These are phyloP conservation scores for Alternaria solani DNA, from an alignment of 2,329 filamentous ascomycete genomes.

Conservation along the genomic window DNA sequence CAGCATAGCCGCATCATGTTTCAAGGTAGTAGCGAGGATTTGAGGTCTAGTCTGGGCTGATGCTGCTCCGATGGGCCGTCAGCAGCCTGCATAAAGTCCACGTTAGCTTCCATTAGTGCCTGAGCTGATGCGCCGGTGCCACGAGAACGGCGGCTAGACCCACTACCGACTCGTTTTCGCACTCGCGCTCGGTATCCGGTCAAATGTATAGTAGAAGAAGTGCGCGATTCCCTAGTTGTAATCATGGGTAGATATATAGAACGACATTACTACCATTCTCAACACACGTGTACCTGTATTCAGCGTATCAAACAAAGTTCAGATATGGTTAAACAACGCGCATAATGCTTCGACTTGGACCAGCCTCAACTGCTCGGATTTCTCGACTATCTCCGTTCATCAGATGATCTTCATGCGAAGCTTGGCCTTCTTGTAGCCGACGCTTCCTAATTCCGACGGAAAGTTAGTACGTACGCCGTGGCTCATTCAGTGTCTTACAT, in stretches of 20 bases:
- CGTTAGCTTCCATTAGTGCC: background rate
- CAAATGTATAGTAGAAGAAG: background rate
- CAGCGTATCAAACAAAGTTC: background rate
- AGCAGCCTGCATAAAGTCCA: constrained; percentile 14
- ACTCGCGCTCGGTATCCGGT: background rate
- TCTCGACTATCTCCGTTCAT: background rate
- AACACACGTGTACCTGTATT: background rate
- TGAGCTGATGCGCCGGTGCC: constrained; percentile 2
- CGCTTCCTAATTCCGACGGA: background rate
- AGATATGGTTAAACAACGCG: background rate
- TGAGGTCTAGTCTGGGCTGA: background rate
- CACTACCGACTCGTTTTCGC: background rate
- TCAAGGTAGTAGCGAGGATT: background rate
- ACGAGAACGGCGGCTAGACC: background rate
- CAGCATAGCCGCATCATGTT: background rate
- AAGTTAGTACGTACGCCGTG: background rate
- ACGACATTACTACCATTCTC: background rate
- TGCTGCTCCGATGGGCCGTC: constrained; percentile 3
- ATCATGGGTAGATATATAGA: background rate
- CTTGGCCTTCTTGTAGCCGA: background rate
- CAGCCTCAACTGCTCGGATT: background rate
- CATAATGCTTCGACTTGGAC: background rate
- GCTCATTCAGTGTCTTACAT: background rate
- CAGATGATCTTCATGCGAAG: background rate
- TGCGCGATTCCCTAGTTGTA: background rate